Evolutionary conservation across 257 asterid species (phyloP).

Genomic region (Petunia axillaris): DNA sequence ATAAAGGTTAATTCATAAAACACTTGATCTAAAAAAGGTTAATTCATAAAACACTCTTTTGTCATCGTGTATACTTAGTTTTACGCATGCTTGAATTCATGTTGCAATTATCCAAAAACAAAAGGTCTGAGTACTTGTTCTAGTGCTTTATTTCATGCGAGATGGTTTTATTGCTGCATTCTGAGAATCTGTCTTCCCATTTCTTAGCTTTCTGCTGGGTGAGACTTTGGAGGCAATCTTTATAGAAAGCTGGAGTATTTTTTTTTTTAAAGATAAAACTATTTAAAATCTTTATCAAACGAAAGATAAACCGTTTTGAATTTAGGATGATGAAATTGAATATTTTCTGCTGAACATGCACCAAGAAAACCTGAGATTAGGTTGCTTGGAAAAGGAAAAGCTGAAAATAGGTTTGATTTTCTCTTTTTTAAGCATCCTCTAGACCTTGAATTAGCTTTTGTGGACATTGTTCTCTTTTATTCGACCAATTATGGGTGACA

Average conservation of each 20-base stretch:
- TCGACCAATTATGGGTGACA: background rate
- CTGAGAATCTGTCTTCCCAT: background rate
- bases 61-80: background rate
- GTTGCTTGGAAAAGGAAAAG: background rate
- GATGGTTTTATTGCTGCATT: constrained; percentile 12
- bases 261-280: too few species aligned
- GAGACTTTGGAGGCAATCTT: constrained; percentile 1
- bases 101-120: constrained; percentile 9
- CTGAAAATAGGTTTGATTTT: background rate
- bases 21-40: background rate
- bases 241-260: background rate
- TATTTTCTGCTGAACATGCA: background rate
- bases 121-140: constrained; percentile 1
- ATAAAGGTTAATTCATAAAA: constrained; percentile 7
- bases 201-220: constrained; percentile 14
- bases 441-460: constrained; percentile 15
- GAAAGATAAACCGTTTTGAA: background rate
- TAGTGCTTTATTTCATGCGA: constrained; percentile 12
- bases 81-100: constrained; percentile 5
- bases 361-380: background rate
- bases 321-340: background rate
- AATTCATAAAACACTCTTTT: constrained; percentile 6
- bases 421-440: background rate
- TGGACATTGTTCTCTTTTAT: constrained; percentile 5
- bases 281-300: too few species aligned